These are phyloP conservation scores for Phlebiopsis gigantea DNA, from an alignment of 768 basidiomycete genomes.

Conservation along the genomic window DNA sequence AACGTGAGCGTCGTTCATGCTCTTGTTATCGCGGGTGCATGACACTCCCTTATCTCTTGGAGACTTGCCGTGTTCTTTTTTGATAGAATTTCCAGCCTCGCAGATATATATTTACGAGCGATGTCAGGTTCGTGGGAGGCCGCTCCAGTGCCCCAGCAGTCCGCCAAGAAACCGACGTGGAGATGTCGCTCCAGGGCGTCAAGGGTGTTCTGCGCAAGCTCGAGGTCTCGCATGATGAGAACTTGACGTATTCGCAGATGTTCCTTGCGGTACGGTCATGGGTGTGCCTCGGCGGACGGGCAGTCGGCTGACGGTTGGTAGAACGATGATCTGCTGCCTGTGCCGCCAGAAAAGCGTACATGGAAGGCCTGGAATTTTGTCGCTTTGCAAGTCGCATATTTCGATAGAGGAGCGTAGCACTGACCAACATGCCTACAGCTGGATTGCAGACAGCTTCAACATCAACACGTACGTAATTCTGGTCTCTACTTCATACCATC, in stretches of 20 bases:
- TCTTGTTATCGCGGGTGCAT: background rate
- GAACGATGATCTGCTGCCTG: slow-evolving; percentile 74
- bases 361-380: slow-evolving; percentile 66
- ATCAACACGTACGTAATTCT: slow-evolving; percentile 55
- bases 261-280: slow-evolving; percentile 47
- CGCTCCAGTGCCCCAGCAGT: background rate
- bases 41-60: slow-evolving; percentile 6
- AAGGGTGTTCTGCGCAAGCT: slow-evolving; percentile 27
- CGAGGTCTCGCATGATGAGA: slow-evolving; percentile 51
- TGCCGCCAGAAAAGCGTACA: slow-evolving; percentile 53
- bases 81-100: background rate
- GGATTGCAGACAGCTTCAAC: slow-evolving; percentile 80
- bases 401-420: too few relatives aligned
- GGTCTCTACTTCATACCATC: too few relatives aligned
- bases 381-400: slow-evolving; percentile 42
- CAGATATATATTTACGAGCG: background rate
- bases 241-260: slow-evolving; percentile 47
- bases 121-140: background rate
- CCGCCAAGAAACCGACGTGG: background rate
- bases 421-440: too few relatives aligned
- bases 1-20: background rate
- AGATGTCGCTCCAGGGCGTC: slow-evolving; percentile 1
- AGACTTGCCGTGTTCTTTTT: background rate
- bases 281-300: background rate
- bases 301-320: slow-evolving; percentile 19